Percentiles rank a stretch among this genome's conserved stretches.
These are phyloP conservation scores for Colletotrichum gigasporum DNA, from an alignment of 2,329 filamentous ascomycete genomes.

Conservation along the genomic window DNA sequence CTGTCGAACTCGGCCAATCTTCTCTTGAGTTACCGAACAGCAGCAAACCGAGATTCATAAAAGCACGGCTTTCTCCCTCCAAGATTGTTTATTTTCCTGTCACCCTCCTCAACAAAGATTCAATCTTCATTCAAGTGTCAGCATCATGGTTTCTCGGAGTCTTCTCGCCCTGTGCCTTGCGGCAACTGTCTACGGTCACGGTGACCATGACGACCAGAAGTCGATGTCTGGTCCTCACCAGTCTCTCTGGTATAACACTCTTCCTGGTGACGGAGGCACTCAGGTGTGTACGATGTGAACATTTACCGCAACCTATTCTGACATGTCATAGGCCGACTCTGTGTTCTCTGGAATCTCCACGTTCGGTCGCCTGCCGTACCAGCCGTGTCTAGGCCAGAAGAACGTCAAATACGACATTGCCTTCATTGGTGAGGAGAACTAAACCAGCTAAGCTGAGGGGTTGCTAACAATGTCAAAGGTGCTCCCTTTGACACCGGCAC, in stretches of 20 bases:
- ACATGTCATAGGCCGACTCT: slow-evolving; percentile 73
- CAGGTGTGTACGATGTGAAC: slow-evolving; percentile 63
- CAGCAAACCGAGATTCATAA: slow-evolving; percentile 21
- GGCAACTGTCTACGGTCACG: slow-evolving; percentile 67
- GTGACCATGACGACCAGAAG: slow-evolving; percentile 65
- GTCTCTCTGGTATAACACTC: slow-evolving; percentile 82
- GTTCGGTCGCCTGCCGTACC: slow-evolving; percentile 82
- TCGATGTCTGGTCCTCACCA: slow-evolving; percentile 75
- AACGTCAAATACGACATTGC: slow-evolving; percentile 84
- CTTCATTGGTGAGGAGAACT: slow-evolving; percentile 72
- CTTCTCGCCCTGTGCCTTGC: slow-evolving; percentile 52
- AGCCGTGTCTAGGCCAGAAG: slow-evolving; percentile 76
- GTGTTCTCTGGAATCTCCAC: slow-evolving; percentile 91
- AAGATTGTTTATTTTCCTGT: background rate
- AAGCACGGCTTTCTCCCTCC: background rate
- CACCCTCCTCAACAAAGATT: background rate
- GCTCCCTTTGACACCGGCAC: slow-evolving; percentile 89
- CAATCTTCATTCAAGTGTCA: background rate
- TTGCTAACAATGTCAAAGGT: slow-evolving; percentile 52
- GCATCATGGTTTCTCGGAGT: slow-evolving; percentile 40
- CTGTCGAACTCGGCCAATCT: slow-evolving; percentile 23
- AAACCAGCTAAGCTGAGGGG: background rate
- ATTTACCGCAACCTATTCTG: background rate
- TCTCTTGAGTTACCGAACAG: background rate
- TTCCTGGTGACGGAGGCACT: slow-evolving; percentile 85